A percentile compares a stretch with the other conserved stretches of the same genome.
Conservation (phyloP, 805 yeast species). For the Priceomyces medius region DNA sequence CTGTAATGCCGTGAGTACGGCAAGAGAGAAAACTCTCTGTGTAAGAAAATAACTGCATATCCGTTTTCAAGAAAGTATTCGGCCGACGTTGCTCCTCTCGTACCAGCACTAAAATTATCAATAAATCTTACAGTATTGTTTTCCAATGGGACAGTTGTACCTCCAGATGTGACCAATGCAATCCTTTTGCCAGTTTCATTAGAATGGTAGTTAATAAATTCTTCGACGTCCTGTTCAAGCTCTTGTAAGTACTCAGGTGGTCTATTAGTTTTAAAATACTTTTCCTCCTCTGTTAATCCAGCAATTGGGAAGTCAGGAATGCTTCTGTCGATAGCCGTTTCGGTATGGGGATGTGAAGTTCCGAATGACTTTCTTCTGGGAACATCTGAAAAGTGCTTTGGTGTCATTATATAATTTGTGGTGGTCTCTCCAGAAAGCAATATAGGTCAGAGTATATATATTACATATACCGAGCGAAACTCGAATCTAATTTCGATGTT, state of each 20-base stretch:
- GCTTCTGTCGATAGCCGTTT: slow-evolving; percentile 75
- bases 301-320: slow-evolving; percentile 82
- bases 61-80: slow-evolving; percentile 84
- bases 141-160: slow-evolving; percentile 96
- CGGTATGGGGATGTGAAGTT: slow-evolving; percentile 71
- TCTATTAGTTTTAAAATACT: slow-evolving; percentile 67
- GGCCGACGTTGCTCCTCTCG: slow-evolving; percentile 95
- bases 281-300: slow-evolving; percentile 64
- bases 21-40: slow-evolving; percentile 85
- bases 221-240: slow-evolving; percentile 53
- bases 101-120: slow-evolving; percentile 96
- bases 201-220: slow-evolving; percentile 60
- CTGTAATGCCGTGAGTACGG: slow-evolving; percentile 92
- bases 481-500: not conserved
- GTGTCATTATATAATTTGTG: slow-evolving; percentile 3
- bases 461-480: not conserved
- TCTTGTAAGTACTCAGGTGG: slow-evolving; percentile 74
- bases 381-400: slow-evolving; percentile 3
- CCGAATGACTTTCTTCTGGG: slow-evolving; percentile 16
- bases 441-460: no score
- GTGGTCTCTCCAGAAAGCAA: no score
- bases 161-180: slow-evolving; percentile 91
- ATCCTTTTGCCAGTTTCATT: slow-evolving; percentile 47
- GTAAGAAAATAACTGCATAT: slow-evolving; percentile 89
- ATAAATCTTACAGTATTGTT: slow-evolving; percentile 95